Conservation (phyloP, 352 stramenopile species). For the Pythium scleroteichum region DNA sequence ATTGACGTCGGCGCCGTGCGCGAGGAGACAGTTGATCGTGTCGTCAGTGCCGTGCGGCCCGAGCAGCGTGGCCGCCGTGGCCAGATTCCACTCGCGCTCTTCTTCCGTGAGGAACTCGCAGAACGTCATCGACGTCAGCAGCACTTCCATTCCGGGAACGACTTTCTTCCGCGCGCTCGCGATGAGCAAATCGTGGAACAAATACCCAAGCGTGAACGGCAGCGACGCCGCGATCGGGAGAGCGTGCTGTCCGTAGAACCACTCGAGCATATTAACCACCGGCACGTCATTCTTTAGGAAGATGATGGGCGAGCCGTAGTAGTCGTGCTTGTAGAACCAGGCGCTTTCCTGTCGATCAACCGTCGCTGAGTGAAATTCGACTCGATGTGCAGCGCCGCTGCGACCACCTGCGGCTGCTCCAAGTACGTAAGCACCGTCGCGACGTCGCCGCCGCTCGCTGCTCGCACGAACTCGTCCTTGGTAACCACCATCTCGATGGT, state of each 20-base stretch:
- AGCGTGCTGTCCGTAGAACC: background rate
- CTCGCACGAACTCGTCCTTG: background rate
- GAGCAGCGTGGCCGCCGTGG: too few relatives aligned
- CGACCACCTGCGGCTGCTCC: background rate
- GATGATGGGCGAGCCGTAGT: background rate
- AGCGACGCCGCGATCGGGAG: background rate
- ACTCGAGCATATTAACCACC: background rate
- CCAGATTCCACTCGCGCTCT: too few relatives aligned
- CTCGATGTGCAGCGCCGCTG: background rate
- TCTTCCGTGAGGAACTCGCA: background rate
- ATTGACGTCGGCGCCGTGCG: too few relatives aligned
- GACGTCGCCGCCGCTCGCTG: background rate
- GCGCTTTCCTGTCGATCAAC: too few relatives aligned
- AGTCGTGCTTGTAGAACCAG: slow-evolving; percentile 1
- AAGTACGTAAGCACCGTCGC: background rate
- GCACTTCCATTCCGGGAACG: background rate
- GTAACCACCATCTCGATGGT: background rate
- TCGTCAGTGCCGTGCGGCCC: too few relatives aligned
- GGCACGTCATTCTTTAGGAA: background rate
- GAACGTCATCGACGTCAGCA: slow-evolving; percentile 3
- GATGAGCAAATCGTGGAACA: slow-evolving; percentile 4
- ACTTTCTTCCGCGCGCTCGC: background rate
- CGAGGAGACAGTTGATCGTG: too few relatives aligned
- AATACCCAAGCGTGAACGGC: background rate
- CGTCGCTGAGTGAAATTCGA: too few relatives aligned